Percentiles rank a stretch among this genome's conserved stretches.
phyloP scores from a whole-genome alignment of 768 basidiomycete species.

The Goffeauzyma gilvescens region DNA sequence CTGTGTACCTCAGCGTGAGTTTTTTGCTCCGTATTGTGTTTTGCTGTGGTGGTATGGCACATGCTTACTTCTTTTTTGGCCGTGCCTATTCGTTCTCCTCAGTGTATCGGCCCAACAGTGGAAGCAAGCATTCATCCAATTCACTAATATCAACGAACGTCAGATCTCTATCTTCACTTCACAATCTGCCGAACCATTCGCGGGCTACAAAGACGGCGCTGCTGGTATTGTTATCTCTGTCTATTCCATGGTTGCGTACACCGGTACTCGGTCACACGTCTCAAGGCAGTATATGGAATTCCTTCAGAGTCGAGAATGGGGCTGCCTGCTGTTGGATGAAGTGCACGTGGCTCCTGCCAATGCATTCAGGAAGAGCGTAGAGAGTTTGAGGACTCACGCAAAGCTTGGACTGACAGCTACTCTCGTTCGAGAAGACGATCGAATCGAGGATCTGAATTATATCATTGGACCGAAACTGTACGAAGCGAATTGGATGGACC shows the following conservation, averaged over 20 bases:
- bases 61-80: too few species aligned
- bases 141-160: slow-evolving; percentile 91
- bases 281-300: slow-evolving; percentile 99
- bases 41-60: neutral
- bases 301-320: slow-evolving; percentile 94
- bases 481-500: slow-evolving; percentile 99
- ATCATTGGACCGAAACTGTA: slow-evolving; percentile 99
- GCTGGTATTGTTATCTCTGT: slow-evolving; percentile 97
- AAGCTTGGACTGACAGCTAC: slow-evolving; percentile 96
- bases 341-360: slow-evolving; percentile 97
- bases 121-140: slow-evolving; percentile 94
- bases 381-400: slow-evolving; percentile 95
- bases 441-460: slow-evolving; percentile 94
- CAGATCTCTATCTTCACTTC: slow-evolving; percentile 97
- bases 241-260: slow-evolving; percentile 99
- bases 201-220: slow-evolving; percentile 86
- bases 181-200: slow-evolving; percentile 40
- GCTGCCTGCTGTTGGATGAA: slow-evolving; percentile 90
- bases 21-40: neutral
- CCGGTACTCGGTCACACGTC: slow-evolving; percentile 93
- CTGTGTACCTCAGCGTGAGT: slow-evolving; percentile 92
- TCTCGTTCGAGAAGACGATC: slow-evolving; percentile 94
- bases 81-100: neutral
- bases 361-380: slow-evolving; percentile 94
- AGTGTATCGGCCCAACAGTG: slow-evolving; percentile 74